These are phyloP conservation scores for Raffaelea arxii DNA, from an alignment of 2,329 filamentous ascomycete species.

Conservation along the genomic window DNA sequence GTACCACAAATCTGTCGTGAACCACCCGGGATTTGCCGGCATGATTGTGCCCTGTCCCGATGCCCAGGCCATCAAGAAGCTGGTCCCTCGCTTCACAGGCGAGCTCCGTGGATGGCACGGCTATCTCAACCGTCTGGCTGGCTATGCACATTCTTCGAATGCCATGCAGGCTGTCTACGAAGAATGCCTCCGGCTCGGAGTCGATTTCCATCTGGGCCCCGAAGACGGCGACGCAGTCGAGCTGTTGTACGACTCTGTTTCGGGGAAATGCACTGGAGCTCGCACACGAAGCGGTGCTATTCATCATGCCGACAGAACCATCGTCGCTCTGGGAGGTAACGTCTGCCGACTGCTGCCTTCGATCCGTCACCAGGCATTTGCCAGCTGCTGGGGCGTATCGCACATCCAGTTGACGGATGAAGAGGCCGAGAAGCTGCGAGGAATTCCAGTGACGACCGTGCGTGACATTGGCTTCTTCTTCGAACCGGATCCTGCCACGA, in stretches of 20 bases:
- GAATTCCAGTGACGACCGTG: slow-evolving; percentile 51
- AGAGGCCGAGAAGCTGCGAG: slow-evolving; percentile 42
- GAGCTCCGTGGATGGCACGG: slow-evolving; percentile 43
- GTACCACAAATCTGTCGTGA: slow-evolving; percentile 28
- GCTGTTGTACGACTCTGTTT: slow-evolving; percentile 25
- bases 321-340: slow-evolving; percentile 23
- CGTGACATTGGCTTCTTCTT: slow-evolving; percentile 57
- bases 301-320: slow-evolving; percentile 27
- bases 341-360: slow-evolving; percentile 36
- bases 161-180: slow-evolving; percentile 37
- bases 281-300: slow-evolving; percentile 16
- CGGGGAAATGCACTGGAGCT: slow-evolving; percentile 18
- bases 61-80: slow-evolving; percentile 10
- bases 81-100: slow-evolving; percentile 31
- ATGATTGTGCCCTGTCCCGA: slow-evolving; percentile 20
- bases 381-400: slow-evolving; percentile 49
- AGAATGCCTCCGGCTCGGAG: slow-evolving; percentile 23
- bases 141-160: slow-evolving; percentile 46
- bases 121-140: slow-evolving; percentile 47
- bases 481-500: slow-evolving; percentile 49
- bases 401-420: slow-evolving; percentile 47
- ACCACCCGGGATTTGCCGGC: slow-evolving; percentile 27
- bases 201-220: slow-evolving; percentile 27
- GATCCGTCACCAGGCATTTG: slow-evolving; percentile 38
- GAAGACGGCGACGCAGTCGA: slow-evolving; percentile 20